These are phyloP conservation scores for Fusarium algeriense DNA, from an alignment of 2,329 filamentous ascomycete genomes.

Conservation along the genomic window DNA sequence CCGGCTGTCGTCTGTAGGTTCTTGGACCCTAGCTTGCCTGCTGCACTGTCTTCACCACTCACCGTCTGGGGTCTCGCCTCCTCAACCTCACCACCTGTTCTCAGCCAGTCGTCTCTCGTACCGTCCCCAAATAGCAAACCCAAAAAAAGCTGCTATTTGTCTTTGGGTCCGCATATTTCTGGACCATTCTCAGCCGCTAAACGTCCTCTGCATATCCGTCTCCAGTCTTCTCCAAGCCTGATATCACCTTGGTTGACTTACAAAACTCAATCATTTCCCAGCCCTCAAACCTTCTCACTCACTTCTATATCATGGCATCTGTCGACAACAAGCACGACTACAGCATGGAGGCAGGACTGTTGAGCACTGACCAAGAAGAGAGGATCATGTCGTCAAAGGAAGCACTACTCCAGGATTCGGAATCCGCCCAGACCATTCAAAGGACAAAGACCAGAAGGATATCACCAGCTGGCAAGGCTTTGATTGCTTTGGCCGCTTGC, in stretches of 20 bases:
- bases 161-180: conserved; percentile 39
- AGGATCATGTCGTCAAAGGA: conserved; percentile 47
- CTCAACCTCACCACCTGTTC: conserved; percentile 36
- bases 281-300: conserved; percentile 17
- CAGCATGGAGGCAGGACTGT: conserved; percentile 49
- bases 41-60: conserved; percentile 40
- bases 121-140: conserved; percentile 37
- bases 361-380: conserved; percentile 48
- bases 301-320: conserved; percentile 38
- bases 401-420: conserved; percentile 44
- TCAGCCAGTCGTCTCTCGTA: conserved; percentile 44
- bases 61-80: conserved; percentile 36
- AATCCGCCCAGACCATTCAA: conserved; percentile 33
- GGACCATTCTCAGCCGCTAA: conserved; percentile 41
- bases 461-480: conserved; percentile 42
- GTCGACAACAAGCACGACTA: conserved; percentile 45
- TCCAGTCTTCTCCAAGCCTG: conserved; percentile 32
- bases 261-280: conserved; percentile 43
- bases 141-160: conserved; percentile 37
- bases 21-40: conserved; percentile 33
- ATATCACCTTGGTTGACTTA: conserved; percentile 41
- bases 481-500: conserved; percentile 44
- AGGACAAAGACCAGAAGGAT: conserved; percentile 30
- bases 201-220: conserved; percentile 42
- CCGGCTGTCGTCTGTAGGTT: conserved; percentile 39